Percentiles rank a stretch among this genome's conserved stretches.
Evolutionary conservation across 495 filamentous ascomycete genomes (phyloP).

Genomic region (Penicillium simplicissimum): DNA sequence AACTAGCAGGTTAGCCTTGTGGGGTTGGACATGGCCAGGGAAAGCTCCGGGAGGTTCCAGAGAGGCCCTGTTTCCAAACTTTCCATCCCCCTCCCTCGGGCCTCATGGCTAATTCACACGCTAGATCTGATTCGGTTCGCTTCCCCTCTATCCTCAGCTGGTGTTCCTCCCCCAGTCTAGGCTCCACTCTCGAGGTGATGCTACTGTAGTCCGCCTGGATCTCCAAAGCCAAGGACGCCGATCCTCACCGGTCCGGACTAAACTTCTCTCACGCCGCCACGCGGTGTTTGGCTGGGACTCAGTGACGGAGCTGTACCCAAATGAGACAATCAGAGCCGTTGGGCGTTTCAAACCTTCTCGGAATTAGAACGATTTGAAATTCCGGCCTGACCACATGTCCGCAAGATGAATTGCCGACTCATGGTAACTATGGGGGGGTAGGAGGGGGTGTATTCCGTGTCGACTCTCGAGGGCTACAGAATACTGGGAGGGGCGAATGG

Average conservation of each 20-base stretch:
- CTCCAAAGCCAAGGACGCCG: slow-evolving; percentile 20
- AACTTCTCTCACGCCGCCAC: slow-evolving; percentile 8
- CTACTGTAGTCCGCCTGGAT: slow-evolving; percentile 6
- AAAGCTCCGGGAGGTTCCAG: slow-evolving; percentile 4
- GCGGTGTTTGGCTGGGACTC: slow-evolving; percentile 12
- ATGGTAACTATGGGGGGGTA: background rate
- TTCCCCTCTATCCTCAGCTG: background rate
- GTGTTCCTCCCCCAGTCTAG: slow-evolving; percentile 9
- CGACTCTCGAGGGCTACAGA: background rate
- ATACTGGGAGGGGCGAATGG: too few species aligned
- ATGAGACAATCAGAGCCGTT: slow-evolving; percentile 18
- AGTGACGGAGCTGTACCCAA: slow-evolving; percentile 15
- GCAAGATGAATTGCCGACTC: background rate
- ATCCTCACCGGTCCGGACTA: slow-evolving; percentile 21
- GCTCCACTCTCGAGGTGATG: slow-evolving; percentile 1
- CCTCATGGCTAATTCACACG: background rate
- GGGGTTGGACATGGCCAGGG: slow-evolving; percentile 4
- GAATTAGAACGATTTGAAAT: background rate
- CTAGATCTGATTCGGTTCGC: background rate
- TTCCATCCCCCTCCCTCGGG: too few species aligned
- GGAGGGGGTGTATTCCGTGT: background rate
- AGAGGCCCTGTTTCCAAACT: slow-evolving; percentile 9
- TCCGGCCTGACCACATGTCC: slow-evolving; percentile 1
- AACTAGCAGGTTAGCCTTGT: slow-evolving; percentile 8
- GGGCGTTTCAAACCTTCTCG: slow-evolving; percentile 24